phyloP scores from a whole-genome alignment of 768 basidiomycete species.

The Lyophyllum atratum region DNA sequence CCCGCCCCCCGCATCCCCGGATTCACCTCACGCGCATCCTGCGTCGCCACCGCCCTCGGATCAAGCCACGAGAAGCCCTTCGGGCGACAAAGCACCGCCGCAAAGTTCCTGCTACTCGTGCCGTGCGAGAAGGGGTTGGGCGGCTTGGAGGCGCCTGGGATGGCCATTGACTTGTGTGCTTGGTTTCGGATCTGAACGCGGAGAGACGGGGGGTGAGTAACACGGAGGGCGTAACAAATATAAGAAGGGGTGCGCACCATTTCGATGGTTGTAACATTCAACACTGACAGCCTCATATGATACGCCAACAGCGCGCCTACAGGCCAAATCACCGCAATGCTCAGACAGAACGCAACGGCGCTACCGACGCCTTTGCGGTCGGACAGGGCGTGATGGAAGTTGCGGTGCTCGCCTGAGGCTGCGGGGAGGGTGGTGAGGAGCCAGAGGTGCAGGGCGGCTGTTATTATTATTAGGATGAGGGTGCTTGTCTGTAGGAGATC shows the following conservation, averaged over 20 bases:
- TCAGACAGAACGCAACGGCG: conserved; percentile 76
- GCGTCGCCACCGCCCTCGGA: conserved; percentile 55
- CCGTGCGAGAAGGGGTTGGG: conserved; percentile 89
- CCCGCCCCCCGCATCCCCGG: conserved; percentile 47
- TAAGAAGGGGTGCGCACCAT: conserved; percentile 53
- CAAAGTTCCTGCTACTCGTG: conserved; percentile 71
- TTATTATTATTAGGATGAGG: conserved; percentile 74
- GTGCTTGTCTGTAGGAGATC: conserved; percentile 57
- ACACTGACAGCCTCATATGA: conserved; percentile 82
- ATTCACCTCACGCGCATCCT: conserved; percentile 76
- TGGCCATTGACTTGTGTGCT: conserved; percentile 68
- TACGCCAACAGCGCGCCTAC: conserved; percentile 78
- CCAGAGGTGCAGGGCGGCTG: conserved; percentile 81
- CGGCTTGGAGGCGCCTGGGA: conserved; percentile 58
- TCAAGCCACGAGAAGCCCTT: conserved; percentile 81
- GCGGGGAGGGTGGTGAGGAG: conserved; percentile 50
- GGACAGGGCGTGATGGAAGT: conserved; percentile 47
- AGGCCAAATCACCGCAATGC: conserved; percentile 79
- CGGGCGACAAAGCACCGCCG: conserved; percentile 79
- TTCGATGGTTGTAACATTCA: conserved; percentile 96
- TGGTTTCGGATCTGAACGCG: conserved; percentile 84
- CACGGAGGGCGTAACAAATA: no score
- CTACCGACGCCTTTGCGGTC: conserved; percentile 62
- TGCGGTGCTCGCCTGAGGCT: conserved; percentile 33
- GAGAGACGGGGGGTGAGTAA: no score